A percentile compares a stretch with the other conserved stretches of the same genome.
These are phyloP conservation scores for Penicillium canescens DNA, from an alignment of 495 filamentous ascomycete genomes.

Conservation along the genomic window DNA sequence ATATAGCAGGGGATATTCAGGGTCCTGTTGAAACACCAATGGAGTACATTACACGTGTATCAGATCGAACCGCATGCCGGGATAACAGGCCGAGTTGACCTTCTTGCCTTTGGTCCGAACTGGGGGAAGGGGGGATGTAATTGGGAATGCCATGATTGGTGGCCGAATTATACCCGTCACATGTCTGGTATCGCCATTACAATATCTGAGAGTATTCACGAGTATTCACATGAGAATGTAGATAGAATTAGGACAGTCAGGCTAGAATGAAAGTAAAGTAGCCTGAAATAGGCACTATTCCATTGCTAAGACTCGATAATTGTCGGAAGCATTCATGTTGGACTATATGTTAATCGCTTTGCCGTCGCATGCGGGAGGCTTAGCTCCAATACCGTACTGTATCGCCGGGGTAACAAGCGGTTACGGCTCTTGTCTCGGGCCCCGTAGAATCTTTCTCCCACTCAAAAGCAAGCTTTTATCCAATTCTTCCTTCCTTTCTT, in stretches of 20 bases:
- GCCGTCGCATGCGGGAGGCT: slow-evolving; percentile 27
- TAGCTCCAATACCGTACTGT: slow-evolving; percentile 38
- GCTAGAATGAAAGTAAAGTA: neutral
- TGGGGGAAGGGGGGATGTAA: slow-evolving; percentile 17
- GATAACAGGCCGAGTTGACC: slow-evolving; percentile 12
- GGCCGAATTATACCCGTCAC: slow-evolving; percentile 22
- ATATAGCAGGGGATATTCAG: no score
- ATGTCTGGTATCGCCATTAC: slow-evolving; percentile 31
- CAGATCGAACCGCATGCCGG: neutral
- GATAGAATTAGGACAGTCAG: neutral
- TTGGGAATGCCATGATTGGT: slow-evolving; percentile 27
- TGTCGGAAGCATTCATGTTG: neutral
- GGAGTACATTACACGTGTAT: no score
- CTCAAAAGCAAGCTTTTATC: slow-evolving; percentile 45
- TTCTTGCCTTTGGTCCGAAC: slow-evolving; percentile 22
- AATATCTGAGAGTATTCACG: neutral
- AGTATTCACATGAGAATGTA: neutral
- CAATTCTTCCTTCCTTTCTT: slow-evolving; percentile 41
- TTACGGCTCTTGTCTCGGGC: slow-evolving; percentile 42
- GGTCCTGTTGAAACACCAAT: no score
- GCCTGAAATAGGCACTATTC: neutral
- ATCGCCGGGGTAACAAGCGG: slow-evolving; percentile 38
- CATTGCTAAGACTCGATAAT: neutral
- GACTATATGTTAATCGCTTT: neutral
- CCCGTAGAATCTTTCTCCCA: slow-evolving; percentile 44